Conservation (phyloP, 2,329 filamentous ascomycete genomes). For the Thelonectria blattea region DNA sequence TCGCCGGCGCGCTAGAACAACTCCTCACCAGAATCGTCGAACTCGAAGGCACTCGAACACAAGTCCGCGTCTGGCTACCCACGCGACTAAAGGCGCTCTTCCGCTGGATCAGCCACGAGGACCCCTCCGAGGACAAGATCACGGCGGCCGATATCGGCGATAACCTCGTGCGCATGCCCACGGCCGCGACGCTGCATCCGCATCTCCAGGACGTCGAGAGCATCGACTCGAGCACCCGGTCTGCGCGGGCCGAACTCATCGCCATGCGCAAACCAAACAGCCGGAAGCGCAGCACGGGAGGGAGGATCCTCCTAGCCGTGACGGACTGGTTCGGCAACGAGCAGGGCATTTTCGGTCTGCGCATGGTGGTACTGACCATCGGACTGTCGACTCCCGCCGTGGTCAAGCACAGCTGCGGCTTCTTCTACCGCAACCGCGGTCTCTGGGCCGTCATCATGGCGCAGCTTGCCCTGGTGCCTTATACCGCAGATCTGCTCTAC, state of each 20-base stretch:
- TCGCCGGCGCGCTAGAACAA: constrained; percentile 1
- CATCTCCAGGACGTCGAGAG: not conserved
- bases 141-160: constrained; percentile 13
- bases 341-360: constrained; percentile 11
- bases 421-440: constrained; percentile 30
- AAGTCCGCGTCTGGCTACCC: constrained; percentile 10
- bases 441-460: constrained; percentile 33
- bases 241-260: constrained; percentile 7
- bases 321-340: constrained; percentile 6
- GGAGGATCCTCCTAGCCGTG: constrained; percentile 2
- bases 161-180: constrained; percentile 15
- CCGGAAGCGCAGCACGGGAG: constrained; percentile 8
- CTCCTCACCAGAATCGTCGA: constrained; percentile 7
- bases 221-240: not conserved
- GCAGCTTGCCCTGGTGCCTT: constrained; percentile 27
- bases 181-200: not conserved
- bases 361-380: constrained; percentile 9
- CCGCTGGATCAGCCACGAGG: constrained; percentile 12
- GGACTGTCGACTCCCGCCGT: constrained; percentile 11
- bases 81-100: constrained; percentile 4
- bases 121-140: constrained; percentile 10
- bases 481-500: constrained; percentile 28
- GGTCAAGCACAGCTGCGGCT: constrained; percentile 21
- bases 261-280: constrained; percentile 17
- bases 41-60: constrained; percentile 4